Evolutionary conservation across 1,284 basidiomycete species (phyloP), one percentile per base, ranked within the genome.

Genomic region (Dichomitus squalens): DNA sequence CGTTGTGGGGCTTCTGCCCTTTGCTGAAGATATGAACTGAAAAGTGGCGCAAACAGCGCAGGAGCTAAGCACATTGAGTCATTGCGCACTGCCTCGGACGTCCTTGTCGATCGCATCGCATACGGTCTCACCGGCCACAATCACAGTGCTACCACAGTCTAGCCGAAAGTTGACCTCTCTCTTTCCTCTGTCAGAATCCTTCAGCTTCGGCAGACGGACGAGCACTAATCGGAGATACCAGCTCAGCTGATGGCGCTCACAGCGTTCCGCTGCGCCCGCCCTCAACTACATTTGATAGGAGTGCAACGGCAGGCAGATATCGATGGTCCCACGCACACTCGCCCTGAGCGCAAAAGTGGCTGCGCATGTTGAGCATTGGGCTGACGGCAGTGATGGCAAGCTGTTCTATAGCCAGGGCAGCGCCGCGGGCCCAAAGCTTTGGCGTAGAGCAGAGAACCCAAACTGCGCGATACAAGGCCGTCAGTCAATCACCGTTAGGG

Each of bases 91-190:
- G 53, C 53, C 53, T 16, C 29, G 43, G 16, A 29, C 29, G 29
- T 41, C 38, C 29, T 49, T 9, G 41, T 51, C 38, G 41, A 11
- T 12, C 35, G 40, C 54, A 55, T 34, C 49, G 54, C 54, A 50
- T 31, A 38, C 53, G 53, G 49, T 33, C 54, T 44, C 31, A 27
- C 38, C 54, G 54, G 54, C 14, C 25, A 50, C 34, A 16, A 20
- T 18, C 21, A 16, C 18, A 29, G 25, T 44, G 14, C 41, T 9
- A 12, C 14, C 16, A 25, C 14, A 29, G 41, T 9, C n/a, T 21
- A 21, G 7, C 29, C 9, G n/a, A 8, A 21, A 6, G 4, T 7
- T 47, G 18, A 9, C 29, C 29, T 29, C 8, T 12, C 14, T 12
- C 9, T 18, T 14, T 20, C 31, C 27, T n/a, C 3, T 12, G 29